These are phyloP conservation scores for Boletus sp. DNA, from an alignment of 1,284 basidiomycete genomes.

Conservation along the genomic window DNA sequence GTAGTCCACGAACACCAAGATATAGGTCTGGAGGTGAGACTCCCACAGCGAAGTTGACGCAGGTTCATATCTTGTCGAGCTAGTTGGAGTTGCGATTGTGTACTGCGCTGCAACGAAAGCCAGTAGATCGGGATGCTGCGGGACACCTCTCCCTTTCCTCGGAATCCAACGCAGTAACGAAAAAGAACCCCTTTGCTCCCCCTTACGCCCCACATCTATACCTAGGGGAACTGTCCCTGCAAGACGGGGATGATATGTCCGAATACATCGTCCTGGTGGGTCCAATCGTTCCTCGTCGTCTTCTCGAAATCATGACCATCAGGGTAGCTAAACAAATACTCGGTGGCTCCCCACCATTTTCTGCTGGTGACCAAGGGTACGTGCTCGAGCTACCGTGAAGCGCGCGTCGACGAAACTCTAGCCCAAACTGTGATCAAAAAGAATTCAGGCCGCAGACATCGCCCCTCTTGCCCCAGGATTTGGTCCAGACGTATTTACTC, in stretches of 20 bases:
- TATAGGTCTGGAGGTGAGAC: constrained; percentile 56
- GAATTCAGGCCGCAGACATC: constrained; percentile 73
- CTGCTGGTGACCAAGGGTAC: constrained; percentile 76
- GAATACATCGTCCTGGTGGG: constrained; percentile 75
- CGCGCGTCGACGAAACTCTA: background rate
- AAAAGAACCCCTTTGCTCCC: constrained; percentile 71
- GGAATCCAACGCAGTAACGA: constrained; percentile 30
- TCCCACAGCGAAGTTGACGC: background rate
- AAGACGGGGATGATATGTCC: constrained; percentile 55
- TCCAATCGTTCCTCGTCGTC: constrained; percentile 11
- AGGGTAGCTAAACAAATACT: constrained; percentile 76
- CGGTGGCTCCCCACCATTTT: constrained; percentile 80
- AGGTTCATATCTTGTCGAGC: background rate
- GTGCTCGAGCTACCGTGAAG: constrained; percentile 8
- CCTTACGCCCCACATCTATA: constrained; percentile 74
- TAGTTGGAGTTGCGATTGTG: constrained; percentile 83
- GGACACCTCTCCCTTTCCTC: constrained; percentile 26
- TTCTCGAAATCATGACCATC: constrained; percentile 1
- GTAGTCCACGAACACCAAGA: constrained; percentile 58
- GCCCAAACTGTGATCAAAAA: constrained; percentile 30
- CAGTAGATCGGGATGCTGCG: constrained; percentile 45
- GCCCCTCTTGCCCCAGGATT: constrained; percentile 73
- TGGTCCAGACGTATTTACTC: constrained; percentile 69
- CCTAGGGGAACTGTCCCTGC: constrained; percentile 58
- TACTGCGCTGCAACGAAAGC: constrained; percentile 77